Evolutionary conservation across 495 filamentous ascomycete species (phyloP).

Genomic region (Cercophora samala): DNA sequence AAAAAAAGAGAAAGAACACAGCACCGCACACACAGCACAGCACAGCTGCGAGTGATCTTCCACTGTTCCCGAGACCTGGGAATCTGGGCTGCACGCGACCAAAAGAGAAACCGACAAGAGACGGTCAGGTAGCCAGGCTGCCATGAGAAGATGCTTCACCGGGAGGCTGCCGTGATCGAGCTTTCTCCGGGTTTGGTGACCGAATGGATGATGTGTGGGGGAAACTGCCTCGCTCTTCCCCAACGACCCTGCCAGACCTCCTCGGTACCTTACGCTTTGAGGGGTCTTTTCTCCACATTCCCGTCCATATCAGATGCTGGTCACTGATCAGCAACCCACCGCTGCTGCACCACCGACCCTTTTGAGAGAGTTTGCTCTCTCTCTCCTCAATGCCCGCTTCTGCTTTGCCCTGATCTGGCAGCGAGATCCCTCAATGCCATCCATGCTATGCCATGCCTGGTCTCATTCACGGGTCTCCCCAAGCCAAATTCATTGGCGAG

Average conservation of each 20-base stretch:
- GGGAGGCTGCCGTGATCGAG: not conserved
- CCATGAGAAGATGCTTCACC: not conserved
- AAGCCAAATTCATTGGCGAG: too few species aligned
- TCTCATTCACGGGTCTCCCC: not conserved
- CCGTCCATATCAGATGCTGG: not conserved
- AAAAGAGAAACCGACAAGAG: not conserved
- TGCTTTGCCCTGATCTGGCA: conserved; percentile 16
- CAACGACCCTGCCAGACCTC: not conserved
- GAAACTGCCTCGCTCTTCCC: not conserved
- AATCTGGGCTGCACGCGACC: not conserved
- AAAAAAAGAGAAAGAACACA: not conserved
- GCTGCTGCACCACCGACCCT: conserved; percentile 2
- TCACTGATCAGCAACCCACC: conserved; percentile 13
- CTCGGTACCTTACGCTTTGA: not conserved
- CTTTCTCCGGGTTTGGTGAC: conserved; percentile 10
- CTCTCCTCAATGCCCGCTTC: conserved; percentile 3
- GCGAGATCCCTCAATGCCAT: not conserved
- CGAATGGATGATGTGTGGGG: conserved; percentile 4
- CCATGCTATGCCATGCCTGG: not conserved
- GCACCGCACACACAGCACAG: too few species aligned
- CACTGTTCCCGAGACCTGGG: not conserved
- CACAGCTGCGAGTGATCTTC: not conserved
- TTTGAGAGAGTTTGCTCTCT: not conserved
- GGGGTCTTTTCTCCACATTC: conserved; percentile 11
- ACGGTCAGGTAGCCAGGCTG: not conserved